Percentiles rank a stretch among this genome's conserved stretches.
Evolutionary conservation across 257 asterid species (phyloP).

Genomic region (Solanum arcanum): DNA sequence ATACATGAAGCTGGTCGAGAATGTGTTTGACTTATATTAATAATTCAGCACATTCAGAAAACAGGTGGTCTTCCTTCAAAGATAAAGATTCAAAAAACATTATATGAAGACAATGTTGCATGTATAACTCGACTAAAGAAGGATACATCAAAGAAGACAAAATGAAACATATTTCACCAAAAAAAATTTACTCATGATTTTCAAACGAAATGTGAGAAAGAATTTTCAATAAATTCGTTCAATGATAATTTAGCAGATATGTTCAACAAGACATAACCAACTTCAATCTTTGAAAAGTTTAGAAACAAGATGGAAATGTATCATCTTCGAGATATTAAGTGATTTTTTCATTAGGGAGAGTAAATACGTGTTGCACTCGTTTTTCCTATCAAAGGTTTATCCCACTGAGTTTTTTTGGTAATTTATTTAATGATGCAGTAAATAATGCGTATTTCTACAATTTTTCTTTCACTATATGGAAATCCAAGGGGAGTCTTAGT

Average conservation of each 20-base stretch:
- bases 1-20: not conserved
- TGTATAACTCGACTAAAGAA: not conserved
- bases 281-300: not conserved
- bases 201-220: no score
- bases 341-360: not conserved
- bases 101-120: not conserved
- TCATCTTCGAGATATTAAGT: not conserved
- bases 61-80: not conserved
- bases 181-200: not conserved
- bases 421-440: no score
- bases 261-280: not conserved
- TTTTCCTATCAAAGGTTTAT: not conserved
- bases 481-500: no score
- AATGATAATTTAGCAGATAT: not conserved
- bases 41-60: no score
- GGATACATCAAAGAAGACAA: not conserved
- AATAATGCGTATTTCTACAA: not conserved
- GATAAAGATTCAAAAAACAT: no score
- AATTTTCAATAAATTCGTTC: no score
- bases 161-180: not conserved
- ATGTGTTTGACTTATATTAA: no score
- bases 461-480: no score
- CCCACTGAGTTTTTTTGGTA: no score
- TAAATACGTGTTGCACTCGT: not conserved
- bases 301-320: not conserved